These are phyloP conservation scores for Sphagnurus paluster DNA, from an alignment of 1,284 basidiomycete species.

Conservation along the genomic window DNA sequence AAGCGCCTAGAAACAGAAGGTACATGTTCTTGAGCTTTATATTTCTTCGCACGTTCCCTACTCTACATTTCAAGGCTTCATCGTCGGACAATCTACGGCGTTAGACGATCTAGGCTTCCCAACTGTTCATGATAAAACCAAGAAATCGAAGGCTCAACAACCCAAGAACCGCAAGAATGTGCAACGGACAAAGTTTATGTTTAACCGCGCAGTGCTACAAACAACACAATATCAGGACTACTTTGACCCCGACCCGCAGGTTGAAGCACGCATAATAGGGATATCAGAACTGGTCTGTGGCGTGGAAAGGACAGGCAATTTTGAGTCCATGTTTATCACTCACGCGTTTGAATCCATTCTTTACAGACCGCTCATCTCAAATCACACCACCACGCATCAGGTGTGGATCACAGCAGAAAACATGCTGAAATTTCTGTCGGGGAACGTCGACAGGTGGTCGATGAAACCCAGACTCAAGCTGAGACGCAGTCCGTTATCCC, in stretches of 20 bases:
- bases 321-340: too few relatives aligned
- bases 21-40: constrained; percentile 27
- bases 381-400: constrained; percentile 4
- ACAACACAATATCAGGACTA: constrained; percentile 59
- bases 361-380: constrained; percentile 25
- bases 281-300: constrained; percentile 54
- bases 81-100: constrained; percentile 49
- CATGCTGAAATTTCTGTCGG: too few relatives aligned
- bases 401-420: too few relatives aligned
- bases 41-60: neutral
- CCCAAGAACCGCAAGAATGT: constrained; percentile 50
- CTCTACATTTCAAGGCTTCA: constrained; percentile 50
- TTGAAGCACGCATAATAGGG: constrained; percentile 60
- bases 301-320: constrained; percentile 6
- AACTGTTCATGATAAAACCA: constrained; percentile 39
- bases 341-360: constrained; percentile 12
- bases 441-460: too few relatives aligned
- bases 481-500: constrained; percentile 10
- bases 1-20: constrained; percentile 72
- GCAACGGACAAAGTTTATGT: constrained; percentile 57
- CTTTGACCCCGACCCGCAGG: constrained; percentile 59
- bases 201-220: constrained; percentile 47
- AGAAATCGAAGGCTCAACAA: constrained; percentile 44
- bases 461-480: constrained; percentile 30
- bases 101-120: constrained; percentile 51